Evolutionary conservation across 1,284 basidiomycete genomes (phyloP).

Genomic region (Marasmius fiardii): DNA sequence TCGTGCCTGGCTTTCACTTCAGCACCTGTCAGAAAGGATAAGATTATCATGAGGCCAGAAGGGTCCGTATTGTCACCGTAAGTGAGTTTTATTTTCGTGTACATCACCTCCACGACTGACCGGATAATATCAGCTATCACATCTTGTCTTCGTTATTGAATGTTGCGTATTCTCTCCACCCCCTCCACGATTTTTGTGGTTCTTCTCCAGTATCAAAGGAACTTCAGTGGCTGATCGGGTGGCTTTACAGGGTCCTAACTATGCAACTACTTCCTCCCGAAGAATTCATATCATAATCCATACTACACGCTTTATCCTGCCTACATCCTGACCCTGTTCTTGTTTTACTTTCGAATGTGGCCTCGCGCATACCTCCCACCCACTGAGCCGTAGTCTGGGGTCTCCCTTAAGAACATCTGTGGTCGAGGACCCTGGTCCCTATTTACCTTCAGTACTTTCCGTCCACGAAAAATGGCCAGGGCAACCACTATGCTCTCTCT

Average conservation of each 20-base stretch:
- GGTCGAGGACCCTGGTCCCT: background rate
- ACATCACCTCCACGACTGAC: background rate
- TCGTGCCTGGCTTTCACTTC: too few species aligned
- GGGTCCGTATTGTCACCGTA: background rate
- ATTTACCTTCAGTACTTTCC: too few species aligned
- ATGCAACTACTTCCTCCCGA: background rate
- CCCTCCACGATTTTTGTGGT: background rate
- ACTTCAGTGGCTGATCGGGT: background rate
- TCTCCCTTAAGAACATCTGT: background rate
- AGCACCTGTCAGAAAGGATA: background rate
- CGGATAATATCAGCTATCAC: background rate
- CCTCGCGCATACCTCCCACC: background rate
- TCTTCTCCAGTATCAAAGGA: background rate
- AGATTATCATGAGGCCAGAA: background rate
- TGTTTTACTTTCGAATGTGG: background rate
- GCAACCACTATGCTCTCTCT: background rate
- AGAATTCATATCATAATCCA: background rate
- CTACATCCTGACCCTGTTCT: background rate
- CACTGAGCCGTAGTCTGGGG: conserved; percentile 3
- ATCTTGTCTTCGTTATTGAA: background rate
- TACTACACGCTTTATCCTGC: background rate
- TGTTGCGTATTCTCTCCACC: background rate
- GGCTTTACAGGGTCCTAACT: background rate
- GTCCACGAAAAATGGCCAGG: background rate
- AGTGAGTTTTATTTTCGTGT: background rate